phyloP scores from a whole-genome alignment of 2,329 filamentous ascomycete genomes.

The Neobulgaria alba region DNA sequence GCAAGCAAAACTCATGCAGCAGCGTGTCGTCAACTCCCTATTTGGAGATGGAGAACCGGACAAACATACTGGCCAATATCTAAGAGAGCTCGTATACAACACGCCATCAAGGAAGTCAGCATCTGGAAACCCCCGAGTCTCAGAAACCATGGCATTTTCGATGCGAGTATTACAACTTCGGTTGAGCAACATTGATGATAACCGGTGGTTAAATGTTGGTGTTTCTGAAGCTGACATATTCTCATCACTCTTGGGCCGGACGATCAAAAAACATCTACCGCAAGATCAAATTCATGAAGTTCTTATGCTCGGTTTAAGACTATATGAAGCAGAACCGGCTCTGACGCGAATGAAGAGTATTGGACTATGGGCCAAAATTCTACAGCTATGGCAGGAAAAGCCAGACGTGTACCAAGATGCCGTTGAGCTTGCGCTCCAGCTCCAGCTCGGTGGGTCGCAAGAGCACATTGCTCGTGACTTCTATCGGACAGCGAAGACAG shows the following conservation, averaged over 20 bases:
- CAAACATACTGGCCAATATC: constrained; percentile 4
- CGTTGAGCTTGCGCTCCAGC: constrained; percentile 5
- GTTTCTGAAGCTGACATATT: constrained; percentile 8
- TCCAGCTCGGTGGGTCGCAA: constrained; percentile 6
- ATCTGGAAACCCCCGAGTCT: constrained; percentile 4
- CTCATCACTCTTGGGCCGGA: constrained; percentile 5
- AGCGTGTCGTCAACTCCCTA: constrained; percentile 6
- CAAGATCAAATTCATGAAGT: constrained; percentile 5
- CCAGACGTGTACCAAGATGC: constrained; percentile 7
- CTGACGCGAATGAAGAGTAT: constrained; percentile 4
- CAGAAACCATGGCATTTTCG: constrained; percentile 12
- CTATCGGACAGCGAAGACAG: neutral
- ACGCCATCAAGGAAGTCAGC: constrained; percentile 3
- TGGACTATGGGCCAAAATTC: constrained; percentile 7
- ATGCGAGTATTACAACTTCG: constrained; percentile 9
- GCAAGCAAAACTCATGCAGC: constrained; percentile 5
- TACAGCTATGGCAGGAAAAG: constrained; percentile 5
- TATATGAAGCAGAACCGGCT: constrained; percentile 6
- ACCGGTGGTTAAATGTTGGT: constrained; percentile 1
- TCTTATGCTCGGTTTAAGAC: constrained; percentile 6
- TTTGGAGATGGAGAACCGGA: constrained; percentile 4
- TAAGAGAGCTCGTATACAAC: constrained; percentile 6
- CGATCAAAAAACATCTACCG: constrained; percentile 4
- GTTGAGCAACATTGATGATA: constrained; percentile 5
- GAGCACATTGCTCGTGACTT: constrained; percentile 5